A percentile compares a stretch with the other conserved stretches of the same genome.
These are phyloP conservation scores for button mushroom (Agaricus bisporus) DNA, from an alignment of 768 basidiomycete genomes.

Conservation along the genomic window DNA sequence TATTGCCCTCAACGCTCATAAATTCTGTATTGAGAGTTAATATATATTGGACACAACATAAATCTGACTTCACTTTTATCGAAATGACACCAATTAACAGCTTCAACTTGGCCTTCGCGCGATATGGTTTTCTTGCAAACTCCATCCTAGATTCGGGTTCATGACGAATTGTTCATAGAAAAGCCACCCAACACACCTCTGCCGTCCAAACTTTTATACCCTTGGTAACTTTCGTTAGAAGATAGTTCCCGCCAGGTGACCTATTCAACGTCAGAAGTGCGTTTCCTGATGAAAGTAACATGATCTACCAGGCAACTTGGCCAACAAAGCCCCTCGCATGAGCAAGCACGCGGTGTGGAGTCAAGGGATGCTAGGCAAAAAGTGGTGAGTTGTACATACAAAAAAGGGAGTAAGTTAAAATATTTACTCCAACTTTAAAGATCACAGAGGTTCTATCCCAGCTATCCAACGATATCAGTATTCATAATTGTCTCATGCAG, in stretches of 20 bases:
- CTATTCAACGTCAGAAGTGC: slow-evolving; percentile 21
- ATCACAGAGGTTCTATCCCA: slow-evolving; percentile 70
- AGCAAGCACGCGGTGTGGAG: slow-evolving; percentile 54
- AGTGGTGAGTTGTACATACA: background rate
- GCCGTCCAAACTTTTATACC: slow-evolving; percentile 68
- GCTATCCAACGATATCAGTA: slow-evolving; percentile 22
- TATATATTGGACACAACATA: background rate
- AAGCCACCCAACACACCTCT: slow-evolving; percentile 35
- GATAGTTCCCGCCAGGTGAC: slow-evolving; percentile 57
- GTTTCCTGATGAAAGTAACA: background rate
- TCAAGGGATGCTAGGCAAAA: slow-evolving; percentile 43
- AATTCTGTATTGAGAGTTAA: slow-evolving; percentile 39
- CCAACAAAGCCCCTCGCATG: slow-evolving; percentile 69
- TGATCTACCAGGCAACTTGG: slow-evolving; percentile 63
- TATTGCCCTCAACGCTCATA: slow-evolving; percentile 64
- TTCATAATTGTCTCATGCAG: background rate
- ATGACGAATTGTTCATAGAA: background rate
- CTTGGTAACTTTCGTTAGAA: slow-evolving; percentile 60
- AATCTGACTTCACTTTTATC: slow-evolving; percentile 40
- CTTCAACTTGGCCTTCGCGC: slow-evolving; percentile 47
- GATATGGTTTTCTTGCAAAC: slow-evolving; percentile 64
- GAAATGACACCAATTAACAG: slow-evolving; percentile 63
- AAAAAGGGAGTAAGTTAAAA: slow-evolving; percentile 44
- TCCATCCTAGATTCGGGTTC: slow-evolving; percentile 41
- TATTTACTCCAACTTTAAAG: slow-evolving; percentile 62